Evolutionary conservation across 2,329 filamentous ascomycete genomes (phyloP), one percentile per base, ranked within the genome.

Genomic region (Ceratocystis huliohia): DNA sequence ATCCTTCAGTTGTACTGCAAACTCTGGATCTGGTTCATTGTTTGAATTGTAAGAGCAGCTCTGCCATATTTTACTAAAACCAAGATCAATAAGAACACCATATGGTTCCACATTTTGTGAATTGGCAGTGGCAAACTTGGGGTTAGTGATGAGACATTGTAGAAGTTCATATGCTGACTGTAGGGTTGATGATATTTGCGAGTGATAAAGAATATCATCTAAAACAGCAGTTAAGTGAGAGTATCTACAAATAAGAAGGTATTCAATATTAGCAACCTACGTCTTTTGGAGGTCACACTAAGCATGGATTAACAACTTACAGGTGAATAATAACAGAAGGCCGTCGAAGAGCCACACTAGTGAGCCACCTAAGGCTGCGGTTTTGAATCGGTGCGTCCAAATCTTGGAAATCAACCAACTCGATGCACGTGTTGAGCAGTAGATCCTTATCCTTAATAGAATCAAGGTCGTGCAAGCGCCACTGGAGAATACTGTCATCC

Each of bases 351-450:
- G 84, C 84, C 33, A 88, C 73, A 63, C 81, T 77, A 64, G 82
- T 83, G 45, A 88, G 77, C 83, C 85, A 87, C 17, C 76, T 72
- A 2, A 88, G 74, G 17, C 78, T 82, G 15, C 83, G 78, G 56
- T 81, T 80, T 72, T 88, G 85, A 20, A 85, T 78, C 1, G 77
- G 76, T 66, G 88, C 84, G 67, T 88, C 85, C 6, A 87, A 75
- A 67, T 82, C 82, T 66, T 82, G 81, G 71, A 88, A 88, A 71
- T 88, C 86, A 8, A 88, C 81, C 53, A 88, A 76, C 71, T 83
- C 81, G 66, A 88, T 84, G 0, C 83, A 83, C 2, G 83, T 82
- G 68, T 83, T 84, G 5, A 88, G 77, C 17, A 88, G 74, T 13
- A 88, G 72, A 68, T 87, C 83, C 69, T 83, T 81, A 69, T 88